These are phyloP conservation scores for Fusarium bulbicola DNA, from an alignment of 2,329 filamentous ascomycete species.

Conservation along the genomic window DNA sequence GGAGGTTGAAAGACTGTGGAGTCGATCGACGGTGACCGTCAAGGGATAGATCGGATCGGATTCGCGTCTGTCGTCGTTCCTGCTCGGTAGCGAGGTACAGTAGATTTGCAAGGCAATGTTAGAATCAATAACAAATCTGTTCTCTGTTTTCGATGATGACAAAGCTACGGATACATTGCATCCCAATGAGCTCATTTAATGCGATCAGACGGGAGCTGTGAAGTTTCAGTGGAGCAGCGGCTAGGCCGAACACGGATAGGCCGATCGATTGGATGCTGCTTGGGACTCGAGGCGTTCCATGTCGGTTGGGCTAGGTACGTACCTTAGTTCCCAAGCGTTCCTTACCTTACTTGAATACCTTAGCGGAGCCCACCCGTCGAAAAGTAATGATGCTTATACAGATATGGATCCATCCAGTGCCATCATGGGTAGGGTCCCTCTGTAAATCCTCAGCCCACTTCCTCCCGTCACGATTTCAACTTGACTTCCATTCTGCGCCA, in stretches of 20 bases:
- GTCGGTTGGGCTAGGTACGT: constrained; percentile 16
- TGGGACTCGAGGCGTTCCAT: neutral
- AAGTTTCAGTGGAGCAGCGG: constrained; percentile 22
- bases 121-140: constrained; percentile 2
- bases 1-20: neutral
- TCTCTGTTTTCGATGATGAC: constrained; percentile 33
- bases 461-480: constrained; percentile 11
- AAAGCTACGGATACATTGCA: constrained; percentile 14
- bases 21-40: neutral
- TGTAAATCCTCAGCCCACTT: constrained; percentile 43
- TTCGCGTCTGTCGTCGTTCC: neutral
- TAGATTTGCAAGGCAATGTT: neutral
- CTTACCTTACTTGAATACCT: neutral
- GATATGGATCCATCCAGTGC: neutral
- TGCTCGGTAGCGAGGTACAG: neutral
- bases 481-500: neutral
- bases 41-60: neutral
- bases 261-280: neutral
- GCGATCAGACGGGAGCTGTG: neutral
- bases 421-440: constrained; percentile 12
- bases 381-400: constrained; percentile 38
- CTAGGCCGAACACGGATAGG: constrained; percentile 1
- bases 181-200: constrained; percentile 15
- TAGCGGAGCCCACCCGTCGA: constrained; percentile 20
- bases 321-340: neutral